Percentiles rank a stretch among this genome's conserved stretches.
These are phyloP conservation scores for Spergularia azorica DNA, from an alignment of 179 eudicot species.

Conservation along the genomic window DNA sequence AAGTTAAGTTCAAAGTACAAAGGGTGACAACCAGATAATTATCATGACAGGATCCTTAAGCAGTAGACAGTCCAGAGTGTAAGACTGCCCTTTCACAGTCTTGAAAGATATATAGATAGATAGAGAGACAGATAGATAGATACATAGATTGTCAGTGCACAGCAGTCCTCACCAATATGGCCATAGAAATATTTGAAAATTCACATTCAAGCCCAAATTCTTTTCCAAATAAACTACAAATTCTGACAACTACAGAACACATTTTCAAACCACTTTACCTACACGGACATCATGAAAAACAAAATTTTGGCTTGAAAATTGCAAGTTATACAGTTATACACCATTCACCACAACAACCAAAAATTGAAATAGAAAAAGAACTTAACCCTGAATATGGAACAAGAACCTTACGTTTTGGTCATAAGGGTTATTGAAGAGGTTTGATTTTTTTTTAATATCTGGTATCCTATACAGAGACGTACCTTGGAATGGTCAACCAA, in stretches of 20 bases:
- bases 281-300: not conserved
- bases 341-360: not conserved
- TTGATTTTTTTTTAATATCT: not conserved
- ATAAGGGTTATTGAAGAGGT: not conserved
- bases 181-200: too few relatives aligned
- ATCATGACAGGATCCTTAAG: not conserved
- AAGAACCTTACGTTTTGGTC: not conserved
- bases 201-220: too few relatives aligned
- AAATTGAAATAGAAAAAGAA: not conserved
- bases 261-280: too few relatives aligned
- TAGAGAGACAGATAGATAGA: too few relatives aligned
- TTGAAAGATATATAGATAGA: not conserved
- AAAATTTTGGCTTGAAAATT: not conserved
- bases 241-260: too few relatives aligned
- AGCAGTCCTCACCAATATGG: too few relatives aligned
- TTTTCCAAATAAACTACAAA: too few relatives aligned
- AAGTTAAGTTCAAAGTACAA: not conserved
- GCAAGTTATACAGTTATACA: not conserved
- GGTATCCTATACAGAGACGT: slow-evolving; percentile 22
- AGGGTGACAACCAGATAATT: not conserved
- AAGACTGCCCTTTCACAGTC: not conserved
- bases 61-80: not conserved
- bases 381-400: not conserved
- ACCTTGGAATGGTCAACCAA: slow-evolving; percentile 80
- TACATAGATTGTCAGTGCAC: too few relatives aligned